A percentile compares a stretch with the other conserved stretches of the same genome.
These are phyloP conservation scores for Sphaerosporella brunnea DNA, from an alignment of 495 filamentous ascomycete genomes.

Conservation along the genomic window DNA sequence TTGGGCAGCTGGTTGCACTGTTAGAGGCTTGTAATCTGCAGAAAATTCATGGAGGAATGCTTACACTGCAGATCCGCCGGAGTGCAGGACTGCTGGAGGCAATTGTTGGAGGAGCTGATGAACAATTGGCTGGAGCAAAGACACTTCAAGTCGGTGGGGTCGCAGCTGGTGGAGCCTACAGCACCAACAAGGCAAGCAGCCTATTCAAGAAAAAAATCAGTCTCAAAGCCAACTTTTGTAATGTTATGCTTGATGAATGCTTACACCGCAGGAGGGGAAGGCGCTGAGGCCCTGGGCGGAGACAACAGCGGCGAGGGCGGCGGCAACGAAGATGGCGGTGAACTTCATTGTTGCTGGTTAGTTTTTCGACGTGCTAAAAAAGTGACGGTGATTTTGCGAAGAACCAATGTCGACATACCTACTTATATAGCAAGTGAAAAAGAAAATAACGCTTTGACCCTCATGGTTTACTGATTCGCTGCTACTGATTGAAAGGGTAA, in stretches of 20 bases:
- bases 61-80: constrained; percentile 13
- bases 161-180: constrained; percentile 13
- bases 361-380: neutral
- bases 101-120: constrained; percentile 2
- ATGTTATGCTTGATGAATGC: constrained; percentile 3
- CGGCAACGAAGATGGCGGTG: constrained; percentile 13
- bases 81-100: constrained; percentile 3
- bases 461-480: too few relatives aligned
- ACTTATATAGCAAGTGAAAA: too few relatives aligned
- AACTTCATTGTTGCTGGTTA: constrained; percentile 17
- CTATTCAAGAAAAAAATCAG: constrained; percentile 6
- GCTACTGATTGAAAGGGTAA: too few relatives aligned
- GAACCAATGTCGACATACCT: neutral
- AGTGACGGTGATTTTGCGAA: neutral
- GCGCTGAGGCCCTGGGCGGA: constrained; percentile 9
- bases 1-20: constrained; percentile 8
- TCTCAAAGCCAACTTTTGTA: neutral
- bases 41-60: neutral
- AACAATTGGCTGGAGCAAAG: constrained; percentile 11
- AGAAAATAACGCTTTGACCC: too few relatives aligned
- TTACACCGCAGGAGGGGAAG: constrained; percentile 20
- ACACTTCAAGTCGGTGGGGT: constrained; percentile 10
- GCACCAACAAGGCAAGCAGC: constrained; percentile 2
- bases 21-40: constrained; percentile 4
- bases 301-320: constrained; percentile 11